Conservation (phyloP, 768 basidiomycete species). For the Rhodotorula taiwanensis region DNA sequence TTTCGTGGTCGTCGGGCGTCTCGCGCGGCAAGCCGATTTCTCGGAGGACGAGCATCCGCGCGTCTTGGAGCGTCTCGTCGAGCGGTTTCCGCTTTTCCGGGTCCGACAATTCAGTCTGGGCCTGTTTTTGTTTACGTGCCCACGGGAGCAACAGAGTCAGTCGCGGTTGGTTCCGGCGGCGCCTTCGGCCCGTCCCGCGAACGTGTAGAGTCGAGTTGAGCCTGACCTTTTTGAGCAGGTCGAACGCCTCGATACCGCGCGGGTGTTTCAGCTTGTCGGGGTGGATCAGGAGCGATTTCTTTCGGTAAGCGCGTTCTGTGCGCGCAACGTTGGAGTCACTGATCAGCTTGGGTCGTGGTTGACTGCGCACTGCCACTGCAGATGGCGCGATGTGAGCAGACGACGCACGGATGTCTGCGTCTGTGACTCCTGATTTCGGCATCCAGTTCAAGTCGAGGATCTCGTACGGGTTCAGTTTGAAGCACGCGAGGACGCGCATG, state of each 20-base stretch:
- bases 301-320: slow-evolving; percentile 43
- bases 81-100: slow-evolving; percentile 48
- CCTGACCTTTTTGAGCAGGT: slow-evolving; percentile 79
- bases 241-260: slow-evolving; percentile 82
- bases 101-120: slow-evolving; percentile 64
- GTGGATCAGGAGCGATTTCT: slow-evolving; percentile 65
- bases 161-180: too few species aligned
- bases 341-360: too few species aligned
- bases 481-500: slow-evolving; percentile 73
- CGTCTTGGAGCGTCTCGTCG: slow-evolving; percentile 59
- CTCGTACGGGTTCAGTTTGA: slow-evolving; percentile 97
- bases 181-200: too few species aligned
- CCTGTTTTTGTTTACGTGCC: too few species aligned
- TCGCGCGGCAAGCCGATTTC: slow-evolving; percentile 57
- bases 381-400: slow-evolving; percentile 23
- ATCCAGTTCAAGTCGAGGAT: slow-evolving; percentile 69
- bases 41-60: slow-evolving; percentile 59
- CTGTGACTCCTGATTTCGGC: slow-evolving; percentile 49
- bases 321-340: too few species aligned
- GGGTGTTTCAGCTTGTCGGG: slow-evolving; percentile 78
- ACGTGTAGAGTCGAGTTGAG: neutral
- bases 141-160: too few species aligned
- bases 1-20: slow-evolving; percentile 57
- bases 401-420: slow-evolving; percentile 58
- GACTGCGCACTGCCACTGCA: too few species aligned